A percentile compares a stretch with the other conserved stretches of the same genome.
Evolutionary conservation across 192 early-diverging fungal genomes (phyloP).

Genomic region (Geranomyces michiganensis): DNA sequence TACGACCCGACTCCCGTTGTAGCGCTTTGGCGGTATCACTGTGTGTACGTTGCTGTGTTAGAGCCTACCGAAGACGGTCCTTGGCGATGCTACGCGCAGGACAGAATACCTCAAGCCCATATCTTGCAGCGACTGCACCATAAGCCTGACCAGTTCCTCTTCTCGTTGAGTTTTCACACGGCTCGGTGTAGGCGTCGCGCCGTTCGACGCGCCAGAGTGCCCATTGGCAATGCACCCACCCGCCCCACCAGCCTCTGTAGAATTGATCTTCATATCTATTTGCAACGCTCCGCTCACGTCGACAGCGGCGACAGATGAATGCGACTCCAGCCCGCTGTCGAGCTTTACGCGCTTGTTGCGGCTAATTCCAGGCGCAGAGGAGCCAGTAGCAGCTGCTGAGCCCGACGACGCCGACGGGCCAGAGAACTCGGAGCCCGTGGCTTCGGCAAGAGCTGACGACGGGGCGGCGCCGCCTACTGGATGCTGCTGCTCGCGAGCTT

Average conservation of each 20-base stretch:
- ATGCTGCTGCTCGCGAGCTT: neutral
- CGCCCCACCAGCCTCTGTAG: neutral
- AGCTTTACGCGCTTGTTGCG: slow-evolving; percentile 2
- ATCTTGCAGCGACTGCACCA: slow-evolving; percentile 83
- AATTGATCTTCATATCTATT: slow-evolving; percentile 14
- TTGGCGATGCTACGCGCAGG: neutral
- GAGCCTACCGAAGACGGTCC: no score
- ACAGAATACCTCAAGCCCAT: slow-evolving; percentile 73
- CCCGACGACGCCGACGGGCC: slow-evolving; percentile 5
- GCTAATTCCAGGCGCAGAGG: no score
- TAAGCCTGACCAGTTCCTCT: slow-evolving; percentile 83
- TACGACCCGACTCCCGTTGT: slow-evolving; percentile 78
- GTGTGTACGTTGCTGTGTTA: neutral
- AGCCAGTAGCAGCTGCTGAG: no score
- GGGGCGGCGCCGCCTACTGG: no score
- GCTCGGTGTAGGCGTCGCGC: neutral
- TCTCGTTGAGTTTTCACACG: slow-evolving; percentile 17
- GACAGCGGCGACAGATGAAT: neutral
- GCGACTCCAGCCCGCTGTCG: neutral
- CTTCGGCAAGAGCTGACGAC: neutral
- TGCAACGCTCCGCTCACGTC: neutral
- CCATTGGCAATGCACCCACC: no score
- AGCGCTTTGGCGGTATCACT: slow-evolving; percentile 71
- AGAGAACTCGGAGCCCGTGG: neutral
- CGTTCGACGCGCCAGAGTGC: neutral